Percentiles rank a stretch among this genome's conserved stretches.
Conservation (phyloP, 768 basidiomycete genomes). For the Scleroderma bovista region DNA sequence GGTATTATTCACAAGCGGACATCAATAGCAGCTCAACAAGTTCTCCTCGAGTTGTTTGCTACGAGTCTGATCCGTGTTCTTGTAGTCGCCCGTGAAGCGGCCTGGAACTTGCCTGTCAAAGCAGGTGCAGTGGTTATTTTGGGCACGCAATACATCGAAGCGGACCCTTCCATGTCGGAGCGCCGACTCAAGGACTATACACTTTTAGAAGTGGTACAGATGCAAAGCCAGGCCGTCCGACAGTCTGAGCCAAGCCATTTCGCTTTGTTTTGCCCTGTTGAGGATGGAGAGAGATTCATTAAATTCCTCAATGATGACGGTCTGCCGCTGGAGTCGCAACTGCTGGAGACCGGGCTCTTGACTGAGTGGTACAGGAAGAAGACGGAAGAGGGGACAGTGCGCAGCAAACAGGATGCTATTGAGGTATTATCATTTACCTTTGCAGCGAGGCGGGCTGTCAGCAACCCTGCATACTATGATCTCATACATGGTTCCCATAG, state of each 20-base stretch:
- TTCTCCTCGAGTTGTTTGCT: conserved; percentile 77
- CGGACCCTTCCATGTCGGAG: conserved; percentile 42
- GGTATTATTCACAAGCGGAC: conserved; percentile 83
- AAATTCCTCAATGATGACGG: conserved; percentile 81
- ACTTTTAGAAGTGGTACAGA: conserved; percentile 76
- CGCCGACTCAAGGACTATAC: conserved; percentile 77
- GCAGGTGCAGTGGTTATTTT: conserved; percentile 81
- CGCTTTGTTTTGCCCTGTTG: conserved; percentile 84
- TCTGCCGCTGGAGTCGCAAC: conserved; percentile 79
- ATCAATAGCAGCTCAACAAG: conserved; percentile 54
- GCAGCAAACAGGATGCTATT: conserved; percentile 60
- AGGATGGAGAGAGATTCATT: conserved; percentile 73
- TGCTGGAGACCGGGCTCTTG: conserved; percentile 50
- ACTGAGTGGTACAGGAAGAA: conserved; percentile 42
- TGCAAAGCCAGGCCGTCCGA: conserved; percentile 84
- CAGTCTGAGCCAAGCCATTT: conserved; percentile 61
- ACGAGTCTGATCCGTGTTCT: conserved; percentile 78
- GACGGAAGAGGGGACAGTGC: conserved; percentile 34
- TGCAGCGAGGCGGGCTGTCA: conserved; percentile 60
- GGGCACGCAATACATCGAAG: conserved; percentile 81
- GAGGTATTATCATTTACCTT: conserved; percentile 81
- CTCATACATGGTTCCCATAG: conserved; percentile 37
- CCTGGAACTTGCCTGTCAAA: conserved; percentile 85
- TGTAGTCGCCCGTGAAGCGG: conserved; percentile 75
- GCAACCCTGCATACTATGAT: conserved; percentile 86